A percentile compares a stretch with the other conserved stretches of the same genome.
Evolutionary conservation across 2,329 filamentous ascomycete genomes (phyloP).

Genomic region (Calonectria multiphialidica): DNA sequence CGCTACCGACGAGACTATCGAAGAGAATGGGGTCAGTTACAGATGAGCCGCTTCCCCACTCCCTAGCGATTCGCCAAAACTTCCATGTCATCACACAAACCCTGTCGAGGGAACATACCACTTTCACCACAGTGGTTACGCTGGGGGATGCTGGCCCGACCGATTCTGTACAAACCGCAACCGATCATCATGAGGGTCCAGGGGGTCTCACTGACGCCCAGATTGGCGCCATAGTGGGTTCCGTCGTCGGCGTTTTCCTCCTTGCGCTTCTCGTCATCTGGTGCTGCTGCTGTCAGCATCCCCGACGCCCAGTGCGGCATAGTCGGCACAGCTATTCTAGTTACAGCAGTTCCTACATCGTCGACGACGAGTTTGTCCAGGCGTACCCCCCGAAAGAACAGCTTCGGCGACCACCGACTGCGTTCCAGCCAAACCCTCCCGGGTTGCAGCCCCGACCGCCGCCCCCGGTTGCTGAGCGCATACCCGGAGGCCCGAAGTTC

Average conservation of each 20-base stretch:
- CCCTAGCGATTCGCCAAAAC: slow-evolving; percentile 40
- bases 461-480: slow-evolving; percentile 39
- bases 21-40: slow-evolving; percentile 8
- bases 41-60: slow-evolving; percentile 27
- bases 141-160: slow-evolving; percentile 31
- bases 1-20: not conserved
- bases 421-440: slow-evolving; percentile 8
- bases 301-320: slow-evolving; percentile 1
- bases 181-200: slow-evolving; percentile 27
- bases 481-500: slow-evolving; percentile 49
- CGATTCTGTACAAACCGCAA: slow-evolving; percentile 23
- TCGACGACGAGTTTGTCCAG: slow-evolving; percentile 32
- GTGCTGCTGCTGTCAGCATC: slow-evolving; percentile 42
- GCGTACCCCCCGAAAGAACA: not conserved
- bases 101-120: slow-evolving; percentile 48
- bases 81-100: slow-evolving; percentile 52
- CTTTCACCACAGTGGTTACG: slow-evolving; percentile 52
- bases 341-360: slow-evolving; percentile 25
- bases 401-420: not conserved
- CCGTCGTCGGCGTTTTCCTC: slow-evolving; percentile 52
- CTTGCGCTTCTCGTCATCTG: slow-evolving; percentile 48
- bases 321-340: slow-evolving; percentile 30
- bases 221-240: slow-evolving; percentile 57
- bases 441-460: slow-evolving; percentile 28
- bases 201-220: slow-evolving; percentile 49